phyloP scores from a whole-genome alignment of 441 rosid species.

The Pelargonium myrrhifolium region DNA sequence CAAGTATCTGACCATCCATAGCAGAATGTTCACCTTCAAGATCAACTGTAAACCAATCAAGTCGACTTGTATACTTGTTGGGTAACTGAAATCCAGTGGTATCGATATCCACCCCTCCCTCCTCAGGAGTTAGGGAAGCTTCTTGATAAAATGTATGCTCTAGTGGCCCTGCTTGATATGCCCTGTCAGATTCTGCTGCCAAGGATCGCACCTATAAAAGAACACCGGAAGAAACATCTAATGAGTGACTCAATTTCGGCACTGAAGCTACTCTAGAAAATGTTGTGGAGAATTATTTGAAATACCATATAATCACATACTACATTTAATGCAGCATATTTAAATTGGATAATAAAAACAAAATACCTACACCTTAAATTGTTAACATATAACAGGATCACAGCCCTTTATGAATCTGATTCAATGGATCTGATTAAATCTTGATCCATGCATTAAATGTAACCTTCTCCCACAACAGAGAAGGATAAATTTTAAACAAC shows the following conservation, averaged over 20 bases:
- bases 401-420: not conserved
- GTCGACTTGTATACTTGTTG: slow-evolving; percentile 49
- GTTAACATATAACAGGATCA: not conserved
- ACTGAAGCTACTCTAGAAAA: not conserved
- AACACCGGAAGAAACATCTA: not conserved
- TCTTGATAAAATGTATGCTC: slow-evolving; percentile 73
- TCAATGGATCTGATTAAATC: not conserved
- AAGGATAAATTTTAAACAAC: too few relatives aligned
- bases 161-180: slow-evolving; percentile 78
- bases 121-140: slow-evolving; percentile 45
- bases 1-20: slow-evolving; percentile 93
- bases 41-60: slow-evolving; percentile 98
- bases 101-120: slow-evolving; percentile 39
- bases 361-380: slow-evolving; percentile 1
- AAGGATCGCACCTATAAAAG: slow-evolving; percentile 72
- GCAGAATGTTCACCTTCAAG: slow-evolving; percentile 99
- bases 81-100: slow-evolving; percentile 43
- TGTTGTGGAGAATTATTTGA: not conserved
- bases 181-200: slow-evolving; percentile 95
- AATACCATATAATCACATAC: not conserved
- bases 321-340: not conserved
- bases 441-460: too few relatives aligned
- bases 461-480: too few relatives aligned
- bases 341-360: not conserved
- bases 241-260: not conserved